Base-by-base conservation (phyloP, 2,329 filamentous ascomycete species). In the Trichoderma citrinoviride region DNA sequence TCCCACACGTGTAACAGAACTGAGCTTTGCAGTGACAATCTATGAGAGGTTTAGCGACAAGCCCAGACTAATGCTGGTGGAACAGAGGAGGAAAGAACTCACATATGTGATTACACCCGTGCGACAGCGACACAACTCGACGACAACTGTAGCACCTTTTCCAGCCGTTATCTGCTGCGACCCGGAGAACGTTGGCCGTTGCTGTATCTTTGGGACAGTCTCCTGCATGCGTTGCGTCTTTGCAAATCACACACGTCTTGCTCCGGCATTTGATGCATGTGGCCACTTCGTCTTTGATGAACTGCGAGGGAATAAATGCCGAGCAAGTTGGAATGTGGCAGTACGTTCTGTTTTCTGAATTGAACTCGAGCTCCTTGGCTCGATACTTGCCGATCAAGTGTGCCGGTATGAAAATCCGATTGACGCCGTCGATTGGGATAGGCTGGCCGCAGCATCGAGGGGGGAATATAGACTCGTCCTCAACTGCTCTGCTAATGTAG, bases 51-150 rank as follows among this genome's bases (percentile, higher is more conserved):
- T 61, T 15, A 61, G 40, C 14, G 25, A 80, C 82, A 0, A 4
- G 17, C 3, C 43, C 23, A 1, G 17, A 41, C 29, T 23, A 25
- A 23, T 7, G 27, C n/a, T 10, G 2, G 14, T 3, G 21, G 19
- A 33, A 21, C 5, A 17, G 25, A 27, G 15, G 33, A 17, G 7
- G 12, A 40, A 25, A 50, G 14, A 80, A 90, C 89, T 92, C 96
- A 40, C 87, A 92, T 86, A 96, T 94, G 74, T 94, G 92, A 77
- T 94, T 93, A 76, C 90, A 93, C 46, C 92, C 92, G 74, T 94
- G 90, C 70, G 89, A 89, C 56, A 92, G 79, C 75, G 96, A 90
- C 44, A 96, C 90, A 80, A 91, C 82, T 44, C 84, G 81, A 67
- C 84, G 86, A 77, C 93, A 96, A 67, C 82, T 87, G 73, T 87